These are phyloP conservation scores for Berberis thunbergii DNA, from an alignment of 164 flowering plant species.

Conservation along the genomic window DNA sequence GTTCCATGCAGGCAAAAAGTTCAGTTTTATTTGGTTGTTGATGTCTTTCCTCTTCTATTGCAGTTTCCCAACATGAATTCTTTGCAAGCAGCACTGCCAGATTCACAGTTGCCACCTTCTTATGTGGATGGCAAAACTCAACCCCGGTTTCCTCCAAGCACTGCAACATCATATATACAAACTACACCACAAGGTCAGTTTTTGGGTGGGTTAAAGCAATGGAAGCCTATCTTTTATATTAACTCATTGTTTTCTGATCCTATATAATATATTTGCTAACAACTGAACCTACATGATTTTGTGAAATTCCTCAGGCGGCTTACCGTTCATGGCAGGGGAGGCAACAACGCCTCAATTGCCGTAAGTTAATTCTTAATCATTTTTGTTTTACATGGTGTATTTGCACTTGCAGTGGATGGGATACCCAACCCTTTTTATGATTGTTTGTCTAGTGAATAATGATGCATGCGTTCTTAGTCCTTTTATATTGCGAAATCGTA, in stretches of 20 bases:
- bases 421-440: neutral
- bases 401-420: neutral
- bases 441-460: neutral
- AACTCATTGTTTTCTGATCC: neutral
- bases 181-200: constrained; percentile 41
- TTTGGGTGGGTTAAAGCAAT: neutral
- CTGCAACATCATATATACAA: constrained; percentile 37
- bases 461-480: neutral
- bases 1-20: neutral
- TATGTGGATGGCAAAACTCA: constrained; percentile 34
- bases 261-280: neutral
- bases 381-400: neutral
- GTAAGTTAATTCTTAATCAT: constrained; percentile 36
- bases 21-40: neutral
- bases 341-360: constrained; percentile 43
- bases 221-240: neutral
- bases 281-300: neutral
- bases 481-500: neutral
- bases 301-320: constrained; percentile 36
- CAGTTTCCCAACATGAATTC: constrained; percentile 81
- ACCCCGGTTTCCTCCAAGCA: constrained; percentile 62
- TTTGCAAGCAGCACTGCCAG: constrained; percentile 68
- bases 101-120: constrained; percentile 31
- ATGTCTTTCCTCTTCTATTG: constrained; percentile 3
- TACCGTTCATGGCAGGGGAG: constrained; percentile 46